Evolutionary conservation across 208 protist genomes (phyloP), one percentile per base, ranked within the genome.

Genomic region (Leishmania gerbilli): DNA sequence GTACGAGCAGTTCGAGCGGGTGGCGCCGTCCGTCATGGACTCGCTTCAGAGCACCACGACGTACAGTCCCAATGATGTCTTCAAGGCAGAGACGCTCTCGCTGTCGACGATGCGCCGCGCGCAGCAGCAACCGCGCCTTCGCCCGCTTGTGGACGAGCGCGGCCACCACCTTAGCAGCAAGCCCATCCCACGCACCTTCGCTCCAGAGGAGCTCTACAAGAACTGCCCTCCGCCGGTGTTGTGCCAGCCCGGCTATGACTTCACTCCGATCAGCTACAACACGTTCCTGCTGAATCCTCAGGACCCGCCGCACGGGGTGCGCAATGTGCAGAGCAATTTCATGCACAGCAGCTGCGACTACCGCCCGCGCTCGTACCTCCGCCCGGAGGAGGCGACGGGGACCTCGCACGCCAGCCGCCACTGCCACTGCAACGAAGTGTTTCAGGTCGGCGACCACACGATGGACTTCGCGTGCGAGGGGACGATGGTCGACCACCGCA

Each of bases 391-490:
- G 40, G 79, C 67, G 69, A 87, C 77, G 51, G 80, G 74, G 31
- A 84, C 78, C 24, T 68, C 79, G 19, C 86, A 87, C 62, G 85
- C 89, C 71, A 94, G 90, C 77, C 89, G 92, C n/a, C 92, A 96
- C 86, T 92, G 91, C 78, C 92, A 97, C 88, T 96, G 92, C 81
- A 88, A 90, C 17, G 92, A 97, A 84, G 94, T 97, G 56, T 95
- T 91, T 79, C 92, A 97, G 84, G 87, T 96, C 9, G 94, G 94
- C 62, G 94, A 97, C 88, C 93, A 96, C 90, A 97, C 94, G 11
- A 79, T 95, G 82, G 94, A 97, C 85, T 85, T 95, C 17, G 91
- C 90, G 3, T 77, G 79, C 8, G 83, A 88, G 60, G 87, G 87
- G 11, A 84, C 90, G n/a, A 79, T 76, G 19, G 78, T 95, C 55